These are phyloP conservation scores for Saccharum spontaneum DNA, from an alignment of 176 grass and related monocot genomes.

Conservation along the genomic window DNA sequence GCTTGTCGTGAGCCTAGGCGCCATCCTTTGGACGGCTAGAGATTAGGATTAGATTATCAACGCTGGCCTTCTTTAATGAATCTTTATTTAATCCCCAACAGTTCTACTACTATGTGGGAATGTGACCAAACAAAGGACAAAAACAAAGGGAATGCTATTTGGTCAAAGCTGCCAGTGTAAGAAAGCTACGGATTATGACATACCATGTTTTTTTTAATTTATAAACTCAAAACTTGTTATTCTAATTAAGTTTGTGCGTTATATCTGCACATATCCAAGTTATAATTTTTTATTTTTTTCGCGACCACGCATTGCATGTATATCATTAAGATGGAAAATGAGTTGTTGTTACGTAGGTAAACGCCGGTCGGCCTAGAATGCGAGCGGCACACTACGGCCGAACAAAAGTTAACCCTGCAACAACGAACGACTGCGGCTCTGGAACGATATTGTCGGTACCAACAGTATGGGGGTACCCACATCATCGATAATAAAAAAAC, in stretches of 20 bases:
- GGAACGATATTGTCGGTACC: too few relatives aligned
- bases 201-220: too few relatives aligned
- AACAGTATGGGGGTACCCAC: too few relatives aligned
- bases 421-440: too few relatives aligned
- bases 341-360: too few relatives aligned
- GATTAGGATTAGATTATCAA: slow-evolving; percentile 8
- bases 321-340: too few relatives aligned
- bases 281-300: too few relatives aligned
- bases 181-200: neutral
- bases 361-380: too few relatives aligned
- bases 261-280: neutral
- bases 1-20: slow-evolving; percentile 38
- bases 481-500: too few relatives aligned
- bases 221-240: neutral
- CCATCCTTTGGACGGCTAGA: slow-evolving; percentile 18
- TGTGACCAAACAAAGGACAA: neutral
- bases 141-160: neutral
- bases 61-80: neutral
- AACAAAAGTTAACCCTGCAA: too few relatives aligned
- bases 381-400: too few relatives aligned
- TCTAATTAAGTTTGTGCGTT: neutral
- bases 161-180: neutral
- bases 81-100: neutral
- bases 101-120: neutral
- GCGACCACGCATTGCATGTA: too few relatives aligned